A percentile compares a stretch with the other conserved stretches of the same genome.
Evolutionary conservation across 495 filamentous ascomycete species (phyloP).

Genomic region (Lepidopterella palustris): DNA sequence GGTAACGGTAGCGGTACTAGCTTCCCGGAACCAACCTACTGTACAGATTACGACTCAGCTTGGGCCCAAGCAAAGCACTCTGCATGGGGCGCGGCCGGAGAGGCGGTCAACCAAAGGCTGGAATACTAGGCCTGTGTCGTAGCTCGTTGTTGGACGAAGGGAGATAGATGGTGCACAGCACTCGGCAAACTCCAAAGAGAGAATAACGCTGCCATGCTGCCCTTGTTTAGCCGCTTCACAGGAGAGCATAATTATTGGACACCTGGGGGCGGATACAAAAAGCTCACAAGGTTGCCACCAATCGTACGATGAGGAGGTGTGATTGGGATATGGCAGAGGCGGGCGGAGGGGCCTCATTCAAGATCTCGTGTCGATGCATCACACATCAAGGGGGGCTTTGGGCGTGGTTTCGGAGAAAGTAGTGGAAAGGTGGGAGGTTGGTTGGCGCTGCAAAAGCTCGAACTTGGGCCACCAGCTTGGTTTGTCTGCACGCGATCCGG

Average conservation of each 20-base stretch:
- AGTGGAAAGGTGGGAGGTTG: constrained; percentile 2
- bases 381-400: constrained; percentile 17
- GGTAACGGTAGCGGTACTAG: constrained; percentile 16
- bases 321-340: neutral
- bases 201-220: neutral
- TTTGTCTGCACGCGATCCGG: constrained; percentile 25
- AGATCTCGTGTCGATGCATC: constrained; percentile 18
- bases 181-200: neutral
- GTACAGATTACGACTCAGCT: constrained; percentile 28
- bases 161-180: constrained; percentile 12
- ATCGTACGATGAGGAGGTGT: constrained; percentile 3
- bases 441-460: neutral
- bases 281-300: neutral
- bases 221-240: constrained; percentile 18
- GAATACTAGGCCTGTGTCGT: constrained; percentile 10
- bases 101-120: constrained; percentile 23
- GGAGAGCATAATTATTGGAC: constrained; percentile 7
- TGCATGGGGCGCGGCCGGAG: constrained; percentile 19
- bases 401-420: constrained; percentile 26
- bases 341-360: constrained; percentile 4
- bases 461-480: constrained; percentile 21
- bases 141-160: constrained; percentile 29
- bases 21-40: constrained; percentile 17
- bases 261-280: neutral
- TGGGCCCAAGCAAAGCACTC: constrained; percentile 14